Conservation (phyloP, 805 yeast species). For the Priceomyces carsonii region DNA sequence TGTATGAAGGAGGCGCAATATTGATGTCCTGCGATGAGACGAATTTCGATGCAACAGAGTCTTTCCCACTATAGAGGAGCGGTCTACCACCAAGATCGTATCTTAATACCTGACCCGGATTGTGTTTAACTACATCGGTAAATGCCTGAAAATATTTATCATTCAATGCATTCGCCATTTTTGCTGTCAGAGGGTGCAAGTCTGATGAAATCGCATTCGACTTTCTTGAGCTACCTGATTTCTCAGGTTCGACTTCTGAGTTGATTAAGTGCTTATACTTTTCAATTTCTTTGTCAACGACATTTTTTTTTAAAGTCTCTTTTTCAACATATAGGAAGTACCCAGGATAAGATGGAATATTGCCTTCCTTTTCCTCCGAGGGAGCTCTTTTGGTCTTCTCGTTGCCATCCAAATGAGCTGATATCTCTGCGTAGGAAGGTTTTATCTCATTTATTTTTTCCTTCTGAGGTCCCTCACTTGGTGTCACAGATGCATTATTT, state of each 20-base stretch:
- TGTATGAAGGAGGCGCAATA: slow-evolving; percentile 61
- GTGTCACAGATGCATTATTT: slow-evolving; percentile 19
- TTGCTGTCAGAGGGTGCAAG: slow-evolving; percentile 23
- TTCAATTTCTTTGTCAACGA: slow-evolving; percentile 52
- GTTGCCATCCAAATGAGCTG: slow-evolving; percentile 9
- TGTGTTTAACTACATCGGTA: slow-evolving; percentile 70
- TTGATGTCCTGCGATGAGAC: slow-evolving; percentile 11
- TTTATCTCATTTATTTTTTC: slow-evolving; percentile 6
- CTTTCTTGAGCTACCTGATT: slow-evolving; percentile 9
- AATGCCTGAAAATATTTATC: slow-evolving; percentile 82
- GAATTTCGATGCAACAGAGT: slow-evolving; percentile 47
- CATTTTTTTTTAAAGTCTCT: slow-evolving; percentile 60
- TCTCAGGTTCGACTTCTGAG: slow-evolving; percentile 42
- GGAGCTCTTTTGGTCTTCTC: background rate
- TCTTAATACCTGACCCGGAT: slow-evolving; percentile 84
- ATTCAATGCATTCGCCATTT: slow-evolving; percentile 47
- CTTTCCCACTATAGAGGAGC: slow-evolving; percentile 66
- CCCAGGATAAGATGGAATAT: slow-evolving; percentile 60
- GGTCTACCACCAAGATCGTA: slow-evolving; percentile 83
- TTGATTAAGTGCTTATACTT: slow-evolving; percentile 53
- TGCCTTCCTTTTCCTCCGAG: slow-evolving; percentile 9
- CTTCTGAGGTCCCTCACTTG: slow-evolving; percentile 10
- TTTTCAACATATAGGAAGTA: slow-evolving; percentile 69
- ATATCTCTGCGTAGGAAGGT: slow-evolving; percentile 18
- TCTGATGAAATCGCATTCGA: slow-evolving; percentile 7